phyloP scores from a whole-genome alignment of 192 early-diverging fungal species.

The Dissophora ornata region DNA sequence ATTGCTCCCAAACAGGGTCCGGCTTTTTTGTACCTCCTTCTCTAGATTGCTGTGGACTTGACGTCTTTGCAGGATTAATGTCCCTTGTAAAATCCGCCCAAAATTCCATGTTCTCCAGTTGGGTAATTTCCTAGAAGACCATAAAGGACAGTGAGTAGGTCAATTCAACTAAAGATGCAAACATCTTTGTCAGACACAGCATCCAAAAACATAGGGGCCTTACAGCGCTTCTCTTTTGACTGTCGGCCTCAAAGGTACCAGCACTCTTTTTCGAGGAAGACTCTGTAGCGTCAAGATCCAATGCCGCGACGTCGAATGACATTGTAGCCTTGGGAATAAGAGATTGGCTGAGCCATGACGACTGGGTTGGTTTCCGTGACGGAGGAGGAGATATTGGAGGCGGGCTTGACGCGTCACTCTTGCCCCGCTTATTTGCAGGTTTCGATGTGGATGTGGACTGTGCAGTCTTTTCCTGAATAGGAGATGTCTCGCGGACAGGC shows the following conservation, averaged over 20 bases:
- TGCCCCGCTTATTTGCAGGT: not conserved
- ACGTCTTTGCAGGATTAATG: slow-evolving; percentile 8
- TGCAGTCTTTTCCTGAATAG: too few relatives aligned
- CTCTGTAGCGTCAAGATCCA: slow-evolving; percentile 24
- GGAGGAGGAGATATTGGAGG: not conserved
- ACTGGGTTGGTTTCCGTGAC: not conserved
- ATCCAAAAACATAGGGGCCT: not conserved
- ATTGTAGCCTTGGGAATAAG: slow-evolving; percentile 21
- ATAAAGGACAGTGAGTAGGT: not conserved
- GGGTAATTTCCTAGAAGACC: slow-evolving; percentile 7
- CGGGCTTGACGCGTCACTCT: slow-evolving; percentile 14
- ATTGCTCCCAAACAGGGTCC: slow-evolving; percentile 34
- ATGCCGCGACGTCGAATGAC: slow-evolving; percentile 41
- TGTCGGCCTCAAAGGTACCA: not conserved
- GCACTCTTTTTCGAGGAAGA: slow-evolving; percentile 7
- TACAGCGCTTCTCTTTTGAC: slow-evolving; percentile 26
- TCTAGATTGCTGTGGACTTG: slow-evolving; percentile 4
- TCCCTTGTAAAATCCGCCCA: slow-evolving; percentile 39
- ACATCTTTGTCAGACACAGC: too few relatives aligned
- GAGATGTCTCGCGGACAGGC: not conserved
- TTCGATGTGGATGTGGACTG: not conserved
- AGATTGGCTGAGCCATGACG: slow-evolving; percentile 15
- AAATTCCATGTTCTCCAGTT: slow-evolving; percentile 42
- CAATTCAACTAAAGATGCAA: too few relatives aligned
- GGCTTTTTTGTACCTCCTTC: slow-evolving; percentile 1